Conservation (phyloP, 2,329 filamentous ascomycete genomes). For the Epicoccum sorghinum region DNA sequence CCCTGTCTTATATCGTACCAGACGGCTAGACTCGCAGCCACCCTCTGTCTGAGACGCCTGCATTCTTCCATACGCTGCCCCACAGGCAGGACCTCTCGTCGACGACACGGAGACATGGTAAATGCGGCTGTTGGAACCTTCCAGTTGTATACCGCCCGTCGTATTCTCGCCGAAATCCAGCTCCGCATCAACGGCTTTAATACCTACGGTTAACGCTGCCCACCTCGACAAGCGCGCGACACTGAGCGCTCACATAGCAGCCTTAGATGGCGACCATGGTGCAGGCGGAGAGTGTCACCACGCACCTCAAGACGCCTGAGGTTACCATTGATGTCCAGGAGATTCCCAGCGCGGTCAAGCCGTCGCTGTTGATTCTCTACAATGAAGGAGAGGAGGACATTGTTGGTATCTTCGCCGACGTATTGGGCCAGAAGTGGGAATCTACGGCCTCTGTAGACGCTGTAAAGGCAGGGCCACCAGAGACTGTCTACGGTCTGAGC, state of each 20-base stretch:
- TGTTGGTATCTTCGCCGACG: slow-evolving; percentile 76
- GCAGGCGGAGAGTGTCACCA: slow-evolving; percentile 40
- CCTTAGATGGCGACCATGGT: slow-evolving; percentile 48
- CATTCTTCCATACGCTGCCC: slow-evolving; percentile 35
- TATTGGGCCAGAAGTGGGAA: slow-evolving; percentile 75
- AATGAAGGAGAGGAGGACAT: slow-evolving; percentile 75
- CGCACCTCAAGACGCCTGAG: slow-evolving; percentile 39
- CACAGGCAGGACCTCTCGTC: slow-evolving; percentile 27
- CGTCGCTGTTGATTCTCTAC: slow-evolving; percentile 64
- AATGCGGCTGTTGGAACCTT: slow-evolving; percentile 35
- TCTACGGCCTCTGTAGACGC: slow-evolving; percentile 63
- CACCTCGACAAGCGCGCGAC: slow-evolving; percentile 19
- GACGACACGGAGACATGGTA: slow-evolving; percentile 46
- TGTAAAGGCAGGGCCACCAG: slow-evolving; percentile 61
- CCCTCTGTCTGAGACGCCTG: slow-evolving; percentile 31
- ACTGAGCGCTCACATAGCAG: slow-evolving; percentile 21
- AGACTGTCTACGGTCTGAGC: slow-evolving; percentile 71
- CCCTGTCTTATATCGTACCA: slow-evolving; percentile 37
- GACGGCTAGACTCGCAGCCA: slow-evolving; percentile 28
- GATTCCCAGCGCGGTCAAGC: slow-evolving; percentile 40
- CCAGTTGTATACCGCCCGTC: slow-evolving; percentile 48
- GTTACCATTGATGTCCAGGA: slow-evolving; percentile 44
- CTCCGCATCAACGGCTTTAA: slow-evolving; percentile 52
- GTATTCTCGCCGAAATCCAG: slow-evolving; percentile 48
- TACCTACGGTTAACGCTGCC: slow-evolving; percentile 46